Percentiles rank a stretch among this genome's conserved stretches.
phyloP scores from a whole-genome alignment of 345 rosid species.

The Bretschneidera sinensis region DNA sequence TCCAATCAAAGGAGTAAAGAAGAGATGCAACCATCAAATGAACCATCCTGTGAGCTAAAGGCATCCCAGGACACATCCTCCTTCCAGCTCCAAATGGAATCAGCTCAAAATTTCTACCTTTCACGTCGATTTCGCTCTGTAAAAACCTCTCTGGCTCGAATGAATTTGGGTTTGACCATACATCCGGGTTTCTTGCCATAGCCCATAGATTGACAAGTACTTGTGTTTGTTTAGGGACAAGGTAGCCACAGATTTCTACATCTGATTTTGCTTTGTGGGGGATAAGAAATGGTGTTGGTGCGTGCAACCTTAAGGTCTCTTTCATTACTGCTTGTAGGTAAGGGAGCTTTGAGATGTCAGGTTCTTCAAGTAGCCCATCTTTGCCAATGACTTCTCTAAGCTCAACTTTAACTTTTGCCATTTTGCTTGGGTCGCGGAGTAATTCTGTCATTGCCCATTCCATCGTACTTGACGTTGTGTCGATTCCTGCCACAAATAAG shows the following conservation, averaged over 20 bases:
- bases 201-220: too few relatives aligned
- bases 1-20: background rate
- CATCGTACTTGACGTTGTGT: too few relatives aligned
- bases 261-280: background rate
- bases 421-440: background rate
- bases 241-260: background rate
- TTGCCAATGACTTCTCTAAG: background rate
- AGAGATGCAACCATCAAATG: conserved; percentile 1
- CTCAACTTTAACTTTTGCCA: background rate
- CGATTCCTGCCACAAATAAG: background rate
- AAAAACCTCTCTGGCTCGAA: conserved; percentile 20
- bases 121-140: conserved; percentile 18
- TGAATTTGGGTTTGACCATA: too few relatives aligned
- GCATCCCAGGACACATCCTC: too few relatives aligned
- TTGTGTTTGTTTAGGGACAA: background rate
- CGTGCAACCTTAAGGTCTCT: background rate
- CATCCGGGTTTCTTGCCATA: too few relatives aligned
- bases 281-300: background rate
- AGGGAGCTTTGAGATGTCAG: background rate
- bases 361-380: background rate
- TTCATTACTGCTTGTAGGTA: background rate
- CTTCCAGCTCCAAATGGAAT: conserved; percentile 23
- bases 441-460: conserved; percentile 8
- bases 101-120: conserved; percentile 21
- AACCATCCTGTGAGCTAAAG: background rate